Percentiles rank a stretch among this genome's conserved stretches.
Conservation (phyloP, 2,329 filamentous ascomycete genomes). For the Penicillium sp. region DNA sequence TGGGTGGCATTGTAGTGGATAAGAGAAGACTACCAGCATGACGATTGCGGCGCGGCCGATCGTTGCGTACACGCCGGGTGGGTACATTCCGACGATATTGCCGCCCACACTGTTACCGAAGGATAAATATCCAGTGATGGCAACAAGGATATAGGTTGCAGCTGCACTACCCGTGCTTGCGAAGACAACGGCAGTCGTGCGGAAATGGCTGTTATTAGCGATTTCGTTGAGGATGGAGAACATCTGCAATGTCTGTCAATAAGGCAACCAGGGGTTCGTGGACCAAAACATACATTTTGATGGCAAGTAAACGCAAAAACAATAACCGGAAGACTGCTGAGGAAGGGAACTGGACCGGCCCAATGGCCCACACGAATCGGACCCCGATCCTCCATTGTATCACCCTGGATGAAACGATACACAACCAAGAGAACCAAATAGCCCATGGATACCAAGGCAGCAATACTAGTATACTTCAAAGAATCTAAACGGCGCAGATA, state of each 20-base stretch:
- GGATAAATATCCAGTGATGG: constrained; percentile 91
- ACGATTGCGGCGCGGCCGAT: constrained; percentile 95
- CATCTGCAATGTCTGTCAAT: constrained; percentile 62
- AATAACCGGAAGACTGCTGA: constrained; percentile 89
- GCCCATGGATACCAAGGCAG: constrained; percentile 87
- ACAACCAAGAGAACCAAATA: constrained; percentile 92
- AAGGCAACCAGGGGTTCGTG: background rate
- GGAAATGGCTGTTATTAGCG: constrained; percentile 73
- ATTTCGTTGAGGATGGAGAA: constrained; percentile 98
- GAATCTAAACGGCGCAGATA: constrained; percentile 91
- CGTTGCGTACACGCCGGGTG: constrained; percentile 75
- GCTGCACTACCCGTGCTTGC: constrained; percentile 88
- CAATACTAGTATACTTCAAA: constrained; percentile 91
- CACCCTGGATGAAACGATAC: constrained; percentile 79
- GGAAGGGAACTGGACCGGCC: constrained; percentile 72
- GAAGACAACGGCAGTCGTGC: constrained; percentile 74
- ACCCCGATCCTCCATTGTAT: constrained; percentile 71
- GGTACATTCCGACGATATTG: constrained; percentile 92
- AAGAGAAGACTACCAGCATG: constrained; percentile 91
- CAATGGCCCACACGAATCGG: constrained; percentile 74
- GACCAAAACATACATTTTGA: constrained; percentile 69
- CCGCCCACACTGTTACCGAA: constrained; percentile 87
- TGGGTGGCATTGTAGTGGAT: constrained; percentile 92
- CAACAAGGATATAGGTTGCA: constrained; percentile 82
- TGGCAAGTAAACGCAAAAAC: constrained; percentile 99